These are phyloP conservation scores for Entomortierella parvispora DNA, from an alignment of 192 early-diverging fungal genomes.

Conservation along the genomic window DNA sequence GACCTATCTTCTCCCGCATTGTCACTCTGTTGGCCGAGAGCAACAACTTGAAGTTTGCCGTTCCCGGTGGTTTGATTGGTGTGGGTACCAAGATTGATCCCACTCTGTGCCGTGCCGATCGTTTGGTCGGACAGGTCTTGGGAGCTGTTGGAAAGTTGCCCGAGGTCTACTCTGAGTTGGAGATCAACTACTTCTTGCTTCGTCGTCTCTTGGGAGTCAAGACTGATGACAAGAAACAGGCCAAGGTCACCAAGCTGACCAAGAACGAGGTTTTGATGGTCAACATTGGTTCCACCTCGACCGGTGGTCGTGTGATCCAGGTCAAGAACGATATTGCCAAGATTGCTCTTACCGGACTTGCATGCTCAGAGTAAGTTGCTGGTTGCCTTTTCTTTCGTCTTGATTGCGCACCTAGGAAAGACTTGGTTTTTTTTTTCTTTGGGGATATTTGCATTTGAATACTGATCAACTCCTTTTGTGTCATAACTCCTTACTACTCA, in stretches of 20 bases:
- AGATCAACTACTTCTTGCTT: slow-evolving; percentile 97
- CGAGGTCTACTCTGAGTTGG: slow-evolving; percentile 92
- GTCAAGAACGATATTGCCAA: slow-evolving; percentile 97
- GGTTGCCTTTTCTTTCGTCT: background rate
- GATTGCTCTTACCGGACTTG: slow-evolving; percentile 88
- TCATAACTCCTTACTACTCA: background rate
- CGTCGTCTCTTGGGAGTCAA: slow-evolving; percentile 96
- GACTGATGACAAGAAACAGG: slow-evolving; percentile 97
- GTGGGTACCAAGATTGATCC: slow-evolving; percentile 98
- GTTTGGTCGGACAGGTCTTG: slow-evolving; percentile 95
- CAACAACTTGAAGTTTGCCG: slow-evolving; percentile 95
- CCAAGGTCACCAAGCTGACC: slow-evolving; percentile 91
- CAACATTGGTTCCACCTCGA: slow-evolving; percentile 95
- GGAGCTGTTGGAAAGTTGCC: slow-evolving; percentile 92
- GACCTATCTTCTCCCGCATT: slow-evolving; percentile 91
- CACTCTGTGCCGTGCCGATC: slow-evolving; percentile 94
- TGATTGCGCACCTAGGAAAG: too few species aligned
- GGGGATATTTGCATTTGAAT: background rate
- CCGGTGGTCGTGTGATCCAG: slow-evolving; percentile 92
- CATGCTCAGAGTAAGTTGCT: slow-evolving; percentile 83
- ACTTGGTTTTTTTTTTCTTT: background rate
- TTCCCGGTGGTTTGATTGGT: slow-evolving; percentile 98
- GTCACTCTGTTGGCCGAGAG: slow-evolving; percentile 87
- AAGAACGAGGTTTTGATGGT: slow-evolving; percentile 96
- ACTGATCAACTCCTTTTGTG: too few species aligned